phyloP scores from a whole-genome alignment of 176 grass and related monocot species.

The Bothriochloa decipiens region DNA sequence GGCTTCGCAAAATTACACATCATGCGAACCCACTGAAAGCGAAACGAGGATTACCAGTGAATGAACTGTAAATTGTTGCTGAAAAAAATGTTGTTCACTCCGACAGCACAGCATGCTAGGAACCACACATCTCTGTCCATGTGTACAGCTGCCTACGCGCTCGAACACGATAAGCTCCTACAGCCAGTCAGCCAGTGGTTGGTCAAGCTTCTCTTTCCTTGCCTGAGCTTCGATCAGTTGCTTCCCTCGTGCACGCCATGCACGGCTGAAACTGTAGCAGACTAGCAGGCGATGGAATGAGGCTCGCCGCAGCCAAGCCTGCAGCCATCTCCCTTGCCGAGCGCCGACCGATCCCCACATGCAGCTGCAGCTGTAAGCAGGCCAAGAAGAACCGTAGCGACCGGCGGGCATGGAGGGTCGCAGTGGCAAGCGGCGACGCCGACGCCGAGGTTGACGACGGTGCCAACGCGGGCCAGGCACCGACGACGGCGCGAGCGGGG shows the following conservation, averaged over 20 bases:
- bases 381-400: not conserved
- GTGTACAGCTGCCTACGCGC: not conserved
- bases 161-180: constrained; percentile 38
- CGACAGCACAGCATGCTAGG: not conserved
- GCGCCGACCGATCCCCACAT: not conserved
- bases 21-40: not conserved
- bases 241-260: not conserved
- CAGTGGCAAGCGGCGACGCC: constrained; percentile 4
- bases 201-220: not conserved
- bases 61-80: not conserved
- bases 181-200: constrained; percentile 23
- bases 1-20: not conserved
- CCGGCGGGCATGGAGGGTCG: constrained; percentile 34
- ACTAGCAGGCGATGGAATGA: constrained; percentile 46
- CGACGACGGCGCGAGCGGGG: not conserved
- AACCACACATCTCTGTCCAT: constrained; percentile 25
- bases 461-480: not conserved
- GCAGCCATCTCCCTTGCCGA: not conserved
- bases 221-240: not conserved
- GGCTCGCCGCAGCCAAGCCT: constrained; percentile 30
- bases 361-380: not conserved
- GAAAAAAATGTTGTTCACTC: not conserved
- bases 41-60: not conserved
- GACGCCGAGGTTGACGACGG: constrained; percentile 3
- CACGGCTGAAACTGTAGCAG: constrained; percentile 21